These are phyloP conservation scores for Gaillardinia entomophila DNA, from an alignment of 805 yeast genomes.

Conservation along the genomic window DNA sequence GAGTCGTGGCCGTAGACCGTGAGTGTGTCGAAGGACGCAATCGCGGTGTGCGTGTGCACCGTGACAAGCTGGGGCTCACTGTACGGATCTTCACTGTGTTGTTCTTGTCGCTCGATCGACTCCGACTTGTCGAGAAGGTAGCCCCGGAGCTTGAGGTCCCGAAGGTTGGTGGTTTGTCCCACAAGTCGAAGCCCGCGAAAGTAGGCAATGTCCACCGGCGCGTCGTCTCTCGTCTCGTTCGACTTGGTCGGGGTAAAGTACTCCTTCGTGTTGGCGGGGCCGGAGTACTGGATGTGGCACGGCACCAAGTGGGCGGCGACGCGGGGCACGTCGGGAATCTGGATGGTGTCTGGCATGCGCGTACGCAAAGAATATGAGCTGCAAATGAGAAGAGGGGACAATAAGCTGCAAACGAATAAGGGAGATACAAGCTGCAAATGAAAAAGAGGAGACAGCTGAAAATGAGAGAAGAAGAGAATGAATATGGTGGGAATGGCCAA, in stretches of 20 bases:
- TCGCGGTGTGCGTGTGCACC: slow-evolving; percentile 11
- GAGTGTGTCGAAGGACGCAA: slow-evolving; percentile 18
- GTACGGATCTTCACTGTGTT: slow-evolving; percentile 12
- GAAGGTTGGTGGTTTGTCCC: slow-evolving; percentile 15
- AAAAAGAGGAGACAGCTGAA: too few relatives aligned
- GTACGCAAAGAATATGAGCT: too few relatives aligned
- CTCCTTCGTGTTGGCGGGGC: slow-evolving; percentile 26
- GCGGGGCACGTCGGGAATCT: slow-evolving; percentile 3
- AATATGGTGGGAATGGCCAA: too few relatives aligned
- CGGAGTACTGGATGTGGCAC: slow-evolving; percentile 12
- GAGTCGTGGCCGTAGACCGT: slow-evolving; percentile 27
- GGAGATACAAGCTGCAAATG: too few relatives aligned
- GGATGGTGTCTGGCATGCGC: slow-evolving; percentile 4
- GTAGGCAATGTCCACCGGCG: slow-evolving; percentile 15
- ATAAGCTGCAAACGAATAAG: too few relatives aligned
- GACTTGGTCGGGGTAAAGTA: slow-evolving; percentile 26
- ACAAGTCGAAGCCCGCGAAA: slow-evolving; percentile 31
- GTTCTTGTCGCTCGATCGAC: slow-evolving; percentile 8
- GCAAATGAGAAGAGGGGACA: too few relatives aligned
- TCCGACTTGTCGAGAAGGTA: slow-evolving; percentile 20
- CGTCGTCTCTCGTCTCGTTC: slow-evolving; percentile 6
- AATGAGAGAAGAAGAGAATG: too few relatives aligned
- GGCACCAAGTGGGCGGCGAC: slow-evolving; percentile 9
- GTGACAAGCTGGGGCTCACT: slow-evolving; percentile 11
- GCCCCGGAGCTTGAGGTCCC: slow-evolving; percentile 13